Evolutionary conservation across 495 filamentous ascomycete genomes (phyloP).

Genomic region (Penicillium subrubescens): DNA sequence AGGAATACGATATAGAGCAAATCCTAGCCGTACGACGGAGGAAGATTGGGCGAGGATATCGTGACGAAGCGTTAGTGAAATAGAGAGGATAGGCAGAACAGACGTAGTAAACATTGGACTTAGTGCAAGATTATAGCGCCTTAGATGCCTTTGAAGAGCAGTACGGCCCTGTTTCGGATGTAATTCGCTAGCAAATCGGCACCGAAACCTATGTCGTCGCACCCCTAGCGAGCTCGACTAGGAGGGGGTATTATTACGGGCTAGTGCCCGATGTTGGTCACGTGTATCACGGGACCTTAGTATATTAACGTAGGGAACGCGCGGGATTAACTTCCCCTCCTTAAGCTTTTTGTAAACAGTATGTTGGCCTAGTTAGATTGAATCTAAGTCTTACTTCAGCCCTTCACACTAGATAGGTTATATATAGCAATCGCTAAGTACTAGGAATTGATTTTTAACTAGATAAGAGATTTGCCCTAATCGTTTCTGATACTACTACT

Average conservation of each 20-base stretch:
- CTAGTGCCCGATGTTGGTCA: background rate
- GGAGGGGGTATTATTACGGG: slow-evolving; percentile 2
- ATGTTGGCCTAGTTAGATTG: background rate
- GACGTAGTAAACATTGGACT: background rate
- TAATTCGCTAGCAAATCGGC: slow-evolving; percentile 1
- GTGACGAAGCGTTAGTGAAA: background rate
- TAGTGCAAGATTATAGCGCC: background rate
- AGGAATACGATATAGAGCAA: background rate
- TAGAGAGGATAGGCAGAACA: background rate
- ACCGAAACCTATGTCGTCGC: background rate
- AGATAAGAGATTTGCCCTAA: too few species aligned
- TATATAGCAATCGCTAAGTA: too few species aligned
- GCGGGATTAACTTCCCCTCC: background rate
- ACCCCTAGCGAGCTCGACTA: background rate
- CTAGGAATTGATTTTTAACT: too few species aligned
- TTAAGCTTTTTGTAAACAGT: background rate
- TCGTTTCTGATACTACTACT: too few species aligned
- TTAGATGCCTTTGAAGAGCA: background rate
- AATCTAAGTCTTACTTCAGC: background rate
- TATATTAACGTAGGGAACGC: background rate
- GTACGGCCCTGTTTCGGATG: background rate
- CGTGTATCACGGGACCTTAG: background rate
- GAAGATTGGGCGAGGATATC: background rate
- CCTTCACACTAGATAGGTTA: background rate
- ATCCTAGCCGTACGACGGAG: background rate